Evolutionary conservation across 345 rosid species (phyloP), one percentile per base, ranked within the genome.

Genomic region (Cardamine resedifolia): DNA sequence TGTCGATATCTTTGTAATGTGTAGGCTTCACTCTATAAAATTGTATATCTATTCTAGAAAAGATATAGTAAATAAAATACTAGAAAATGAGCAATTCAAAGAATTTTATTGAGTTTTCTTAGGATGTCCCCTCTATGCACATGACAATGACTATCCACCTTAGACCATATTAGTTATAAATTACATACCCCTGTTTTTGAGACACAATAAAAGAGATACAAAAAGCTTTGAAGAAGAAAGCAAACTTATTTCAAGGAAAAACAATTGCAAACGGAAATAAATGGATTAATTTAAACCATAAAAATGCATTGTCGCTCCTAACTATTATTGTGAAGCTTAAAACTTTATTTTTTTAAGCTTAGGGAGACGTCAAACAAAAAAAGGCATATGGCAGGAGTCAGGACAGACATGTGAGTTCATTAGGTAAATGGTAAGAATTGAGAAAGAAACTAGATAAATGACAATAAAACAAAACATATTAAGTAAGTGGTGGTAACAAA

Each of bases 91-190:
- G 53, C 10, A 58, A 28, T 58, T 65, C 59, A 57, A 73, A 36
- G 70, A 11, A 30, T 56, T 24, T 49, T 72, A 39, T 52, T 30
- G 44, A 64, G 39, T 41, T 44, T 48, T 65, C 66, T 74, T 60
- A 75, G 70, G 64, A 69, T 68, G 79, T 68, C 79, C 65, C 79
- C 74, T 76, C 70, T 61, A 62, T 14, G 58, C 58, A 27, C 66
- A 76, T 69, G 79, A 68, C 75, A 74, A 20, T 60, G 73, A 75
- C 68, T 39, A 68, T 68, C 69, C 56, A 68, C 58, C 66, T 70
- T 70, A n/a, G n/a, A n/a, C n/a, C n/a, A n/a, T n/a, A n/a, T n/a
- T n/a, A n/a, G 71, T 63, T 69, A 36, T 48, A 69, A 62, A 62
- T 39, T 24, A 14, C 16, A 43, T 60, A 61, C 57, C 74, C 73